Evolutionary conservation across 2,329 filamentous ascomycete genomes (phyloP), one percentile per base, ranked within the genome.

Genomic region (Fonsecaea multimorphosa): DNA sequence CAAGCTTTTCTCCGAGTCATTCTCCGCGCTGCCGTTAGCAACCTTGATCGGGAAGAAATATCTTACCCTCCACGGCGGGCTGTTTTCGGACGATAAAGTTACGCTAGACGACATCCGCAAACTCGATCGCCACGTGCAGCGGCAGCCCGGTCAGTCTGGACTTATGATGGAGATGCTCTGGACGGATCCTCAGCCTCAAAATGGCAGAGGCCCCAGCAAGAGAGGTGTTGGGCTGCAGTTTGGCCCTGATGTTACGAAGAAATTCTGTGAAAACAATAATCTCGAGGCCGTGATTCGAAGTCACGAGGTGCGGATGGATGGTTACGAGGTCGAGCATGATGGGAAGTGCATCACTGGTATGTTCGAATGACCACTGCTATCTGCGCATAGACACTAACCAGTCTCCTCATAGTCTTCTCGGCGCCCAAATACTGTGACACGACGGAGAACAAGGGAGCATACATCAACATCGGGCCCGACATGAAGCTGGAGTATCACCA

Each of bases 81-180:
- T 73, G 38, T 73, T 73, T 55, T 72, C 71, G 11, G 72, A 73
- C 59, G 95, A 99, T 79, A 95, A 91, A 72, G 85, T 94, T 69
- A 93, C 91, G 0, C 82, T 99, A 59, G 92, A 98, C 72, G 94
- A 99, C 76, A 96, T 99, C 72, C 88, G 95, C 71, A 96, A 96
- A 80, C 83, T 98, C 64, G 89, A 98, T 79, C 86, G 94, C 71
- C 93, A 97, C 80, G 88, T 87, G 77, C 95, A 98, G 80, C 86
- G 92, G 68, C 94, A 98, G 75, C 94, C 95, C 2, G 95, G 95
- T 34, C 95, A 99, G 78, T 82, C 91, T 56, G 95, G 95, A 14
- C 82, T 99, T 73, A 99, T 99, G 95, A 99, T 99, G 95, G 95
- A 99, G 80, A 99, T 99, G 95, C 86, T 99, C 54, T 99, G 95